Evolutionary conservation across 192 early-diverging fungal genomes (phyloP).

Genomic region (Dissophora globulifera): DNA sequence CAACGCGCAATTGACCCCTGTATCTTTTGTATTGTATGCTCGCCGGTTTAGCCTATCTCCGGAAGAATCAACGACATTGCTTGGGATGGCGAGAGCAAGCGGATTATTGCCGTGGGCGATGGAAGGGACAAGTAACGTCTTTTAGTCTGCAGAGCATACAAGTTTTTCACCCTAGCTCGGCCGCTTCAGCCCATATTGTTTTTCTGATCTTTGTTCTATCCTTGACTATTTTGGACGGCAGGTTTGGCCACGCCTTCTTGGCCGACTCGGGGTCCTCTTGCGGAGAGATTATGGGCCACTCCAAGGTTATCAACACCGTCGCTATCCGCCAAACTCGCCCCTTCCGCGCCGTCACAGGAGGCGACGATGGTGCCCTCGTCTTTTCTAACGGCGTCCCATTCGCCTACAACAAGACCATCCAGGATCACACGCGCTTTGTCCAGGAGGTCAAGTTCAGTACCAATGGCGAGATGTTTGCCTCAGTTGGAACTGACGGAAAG

Average conservation of each 20-base stretch:
- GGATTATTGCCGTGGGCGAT: conserved; percentile 96
- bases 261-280: conserved; percentile 90
- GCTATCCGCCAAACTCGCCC: conserved; percentile 91
- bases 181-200: too few relatives aligned
- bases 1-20: background rate
- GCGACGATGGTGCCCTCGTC: conserved; percentile 90
- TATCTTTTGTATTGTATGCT: background rate
- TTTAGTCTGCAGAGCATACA: too few relatives aligned
- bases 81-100: conserved; percentile 96
- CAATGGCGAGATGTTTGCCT: conserved; percentile 83
- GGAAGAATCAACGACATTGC: conserved; percentile 88
- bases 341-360: conserved; percentile 90
- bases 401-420: conserved; percentile 76
- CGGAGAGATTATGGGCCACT: conserved; percentile 92
- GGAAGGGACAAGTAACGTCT: conserved; percentile 80
- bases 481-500: conserved; percentile 87
- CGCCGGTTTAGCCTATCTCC: conserved; percentile 18
- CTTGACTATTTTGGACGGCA: too few relatives aligned
- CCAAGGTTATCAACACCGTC: conserved; percentile 88
- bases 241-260: conserved; percentile 90
- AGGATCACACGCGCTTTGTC: conserved; percentile 91
- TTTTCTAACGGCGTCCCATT: conserved; percentile 95
- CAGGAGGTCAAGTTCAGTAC: conserved; percentile 89
- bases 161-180: too few relatives aligned
- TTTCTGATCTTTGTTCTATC: too few relatives aligned